Evolutionary conservation across 2,329 filamentous ascomycete species (phyloP), one percentile per base, ranked within the genome.

Genomic region (Lithohypha guttulata): DNA sequence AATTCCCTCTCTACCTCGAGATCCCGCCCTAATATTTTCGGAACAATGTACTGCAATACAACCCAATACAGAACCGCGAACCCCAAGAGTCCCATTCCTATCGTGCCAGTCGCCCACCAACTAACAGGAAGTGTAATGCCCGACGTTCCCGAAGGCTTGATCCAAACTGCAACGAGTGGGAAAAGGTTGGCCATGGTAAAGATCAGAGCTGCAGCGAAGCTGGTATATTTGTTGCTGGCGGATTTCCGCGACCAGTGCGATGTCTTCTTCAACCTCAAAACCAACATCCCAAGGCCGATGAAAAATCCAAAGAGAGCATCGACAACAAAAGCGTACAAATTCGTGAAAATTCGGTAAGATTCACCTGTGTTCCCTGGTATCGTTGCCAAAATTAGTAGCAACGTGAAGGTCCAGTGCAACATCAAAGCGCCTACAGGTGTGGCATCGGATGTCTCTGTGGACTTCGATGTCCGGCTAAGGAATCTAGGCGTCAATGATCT

Each of bases 291-390:
- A 15, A 39, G 20, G n/a, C 35, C 35, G n/a, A 39, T 39, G 9
- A 27, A 26, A 19, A 51, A 41, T 11, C 56, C 56, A 25, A 60
- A 50, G 22, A 57, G 45, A 2, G 55, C 48, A 28, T 60, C 53
- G n/a, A 64, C 53, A n/a, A 57, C 55, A 46, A 66, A 67, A 27
- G 55, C 51, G 44, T 65, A 64, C 7, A 66, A 42, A 3, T 50
- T 46, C 8, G 59, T 51, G 10, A 66, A 53, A 4, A 59, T 42
- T 11, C 42, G 46, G 27, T 61, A 60, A 3, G 55, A 47, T 29
- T 48, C 51, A 6, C 21, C 21, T 7, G 57, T 54, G 2, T 51
- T 30, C 10, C 45, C 37, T 19, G 23, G 33, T 3, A 47, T 44
- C 8, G 59, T 60, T 4, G 57, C 55, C 1, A 53, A 41, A 11